Percentiles rank a stretch among this genome's conserved stretches.
phyloP scores from a whole-genome alignment of 176 grass and related monocot genomes.

The Cenchrus fungigraminus region DNA sequence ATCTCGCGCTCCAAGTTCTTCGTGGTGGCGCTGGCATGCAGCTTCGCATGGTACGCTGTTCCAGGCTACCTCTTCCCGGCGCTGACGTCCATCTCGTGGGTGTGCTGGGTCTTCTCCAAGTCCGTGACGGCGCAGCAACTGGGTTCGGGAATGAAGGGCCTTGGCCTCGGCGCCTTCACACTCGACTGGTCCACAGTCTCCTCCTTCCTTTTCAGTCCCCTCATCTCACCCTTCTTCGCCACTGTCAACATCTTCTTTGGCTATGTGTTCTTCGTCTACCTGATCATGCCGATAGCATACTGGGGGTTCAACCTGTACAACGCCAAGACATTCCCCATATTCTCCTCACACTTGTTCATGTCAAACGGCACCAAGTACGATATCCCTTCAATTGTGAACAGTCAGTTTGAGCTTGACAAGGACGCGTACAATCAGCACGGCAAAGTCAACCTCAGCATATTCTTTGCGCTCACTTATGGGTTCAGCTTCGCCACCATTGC shows the following conservation, averaged over 20 bases:
- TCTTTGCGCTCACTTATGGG: slow-evolving; percentile 73
- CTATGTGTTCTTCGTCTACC: slow-evolving; percentile 53
- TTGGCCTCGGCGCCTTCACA: slow-evolving; percentile 75
- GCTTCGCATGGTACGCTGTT: slow-evolving; percentile 69
- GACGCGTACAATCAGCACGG: slow-evolving; percentile 46
- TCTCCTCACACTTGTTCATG: slow-evolving; percentile 73
- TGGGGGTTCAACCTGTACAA: slow-evolving; percentile 72
- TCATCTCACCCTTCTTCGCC: slow-evolving; percentile 83
- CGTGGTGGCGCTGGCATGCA: slow-evolving; percentile 69
- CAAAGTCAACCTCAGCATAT: slow-evolving; percentile 68
- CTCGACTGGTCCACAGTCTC: slow-evolving; percentile 75
- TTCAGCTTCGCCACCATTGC: slow-evolving; percentile 77
- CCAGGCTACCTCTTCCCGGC: slow-evolving; percentile 74
- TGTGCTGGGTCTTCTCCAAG: slow-evolving; percentile 83
- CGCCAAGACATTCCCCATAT: slow-evolving; percentile 80
- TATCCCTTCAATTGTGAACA: slow-evolving; percentile 58
- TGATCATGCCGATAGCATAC: slow-evolving; percentile 57
- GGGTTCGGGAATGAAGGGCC: slow-evolving; percentile 70
- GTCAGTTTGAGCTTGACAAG: slow-evolving; percentile 57
- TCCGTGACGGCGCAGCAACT: slow-evolving; percentile 82
- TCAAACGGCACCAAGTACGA: slow-evolving; percentile 57
- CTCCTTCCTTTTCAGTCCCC: slow-evolving; percentile 74
- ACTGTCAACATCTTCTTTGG: slow-evolving; percentile 72
- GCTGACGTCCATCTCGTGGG: slow-evolving; percentile 75
- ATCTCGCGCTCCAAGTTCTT: slow-evolving; percentile 85